Conservation (phyloP, 257 asterid species). For the Pogostemon cablin region DNA sequence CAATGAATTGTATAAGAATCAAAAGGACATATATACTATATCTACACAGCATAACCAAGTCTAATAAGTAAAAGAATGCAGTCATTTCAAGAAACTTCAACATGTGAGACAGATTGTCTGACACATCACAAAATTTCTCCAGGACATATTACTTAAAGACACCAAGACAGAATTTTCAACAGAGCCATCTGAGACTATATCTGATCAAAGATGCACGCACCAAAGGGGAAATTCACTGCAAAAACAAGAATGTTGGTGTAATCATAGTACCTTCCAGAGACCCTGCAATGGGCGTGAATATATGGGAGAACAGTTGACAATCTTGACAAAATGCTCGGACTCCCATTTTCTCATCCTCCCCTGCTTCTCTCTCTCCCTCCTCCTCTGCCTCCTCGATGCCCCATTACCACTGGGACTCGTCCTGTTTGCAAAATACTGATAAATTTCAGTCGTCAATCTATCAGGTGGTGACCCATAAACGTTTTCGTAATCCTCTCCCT, state of each 20-base stretch:
- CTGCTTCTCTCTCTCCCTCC: slow-evolving; percentile 76
- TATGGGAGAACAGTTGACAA: slow-evolving; percentile 68
- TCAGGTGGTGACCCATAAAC: slow-evolving; percentile 78
- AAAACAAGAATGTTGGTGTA: not conserved
- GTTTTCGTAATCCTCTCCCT: slow-evolving; percentile 57
- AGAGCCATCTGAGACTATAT: not conserved
- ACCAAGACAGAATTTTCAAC: not conserved
- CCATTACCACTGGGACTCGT: slow-evolving; percentile 84
- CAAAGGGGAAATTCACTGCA: not conserved
- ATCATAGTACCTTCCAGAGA: slow-evolving; percentile 77
- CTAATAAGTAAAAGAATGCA: not conserved
- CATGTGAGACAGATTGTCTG: not conserved
- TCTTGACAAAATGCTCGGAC: slow-evolving; percentile 74
- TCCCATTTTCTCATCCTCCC: slow-evolving; percentile 68
- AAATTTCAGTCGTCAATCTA: slow-evolving; percentile 64
- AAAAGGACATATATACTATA: not conserved
- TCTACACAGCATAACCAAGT: slow-evolving; percentile 1
- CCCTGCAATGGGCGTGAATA: slow-evolving; percentile 84
- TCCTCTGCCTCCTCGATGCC: slow-evolving; percentile 78
- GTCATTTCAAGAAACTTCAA: not conserved
- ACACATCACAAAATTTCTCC: slow-evolving; percentile 6
- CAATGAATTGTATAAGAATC: not conserved
- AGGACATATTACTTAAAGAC: slow-evolving; percentile 1
- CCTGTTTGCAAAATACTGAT: slow-evolving; percentile 78
- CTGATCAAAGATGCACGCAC: not conserved